Conservation (phyloP, 2,329 filamentous ascomycete species). For the Ophiocordyceps australis region DNA sequence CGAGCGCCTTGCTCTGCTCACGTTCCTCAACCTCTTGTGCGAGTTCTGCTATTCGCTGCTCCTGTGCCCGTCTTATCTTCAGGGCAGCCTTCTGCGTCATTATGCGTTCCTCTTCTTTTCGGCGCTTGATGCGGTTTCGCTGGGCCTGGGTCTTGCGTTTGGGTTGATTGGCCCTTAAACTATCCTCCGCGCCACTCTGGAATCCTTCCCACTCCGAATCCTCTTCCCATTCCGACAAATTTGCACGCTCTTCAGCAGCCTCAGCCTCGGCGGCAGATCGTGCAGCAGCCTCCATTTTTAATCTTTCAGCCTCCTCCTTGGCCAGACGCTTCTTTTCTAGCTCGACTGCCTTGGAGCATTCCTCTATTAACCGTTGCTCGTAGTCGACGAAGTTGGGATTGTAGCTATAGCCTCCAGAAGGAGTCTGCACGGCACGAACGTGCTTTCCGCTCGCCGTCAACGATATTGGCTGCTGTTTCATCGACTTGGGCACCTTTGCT, state of each 20-base stretch:
- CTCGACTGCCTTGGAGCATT: conserved; percentile 64
- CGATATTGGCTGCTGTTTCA: conserved; percentile 63
- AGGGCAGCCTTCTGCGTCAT: conserved; percentile 59
- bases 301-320: conserved; percentile 45
- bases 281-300: conserved; percentile 49
- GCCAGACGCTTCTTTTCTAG: conserved; percentile 58
- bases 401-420: conserved; percentile 74
- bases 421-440: conserved; percentile 61
- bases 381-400: conserved; percentile 83
- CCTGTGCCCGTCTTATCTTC: conserved; percentile 56
- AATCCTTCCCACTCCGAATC: conserved; percentile 86
- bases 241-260: conserved; percentile 48
- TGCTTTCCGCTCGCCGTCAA: conserved; percentile 67
- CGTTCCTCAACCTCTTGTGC: conserved; percentile 41
- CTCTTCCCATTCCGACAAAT: conserved; percentile 58
- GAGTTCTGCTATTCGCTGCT: conserved; percentile 53
- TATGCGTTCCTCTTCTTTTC: conserved; percentile 71
- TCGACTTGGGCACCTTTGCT: conserved; percentile 54
- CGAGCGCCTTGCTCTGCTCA: conserved; percentile 28
- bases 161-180: conserved; percentile 50
- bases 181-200: conserved; percentile 62
- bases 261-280: conserved; percentile 57
- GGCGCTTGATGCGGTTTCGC: conserved; percentile 71
- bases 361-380: conserved; percentile 53
- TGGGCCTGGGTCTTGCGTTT: conserved; percentile 74